Evolutionary conservation across 192 early-diverging fungal genomes (phyloP).

Genomic region (Radiomyces spectabilis): DNA sequence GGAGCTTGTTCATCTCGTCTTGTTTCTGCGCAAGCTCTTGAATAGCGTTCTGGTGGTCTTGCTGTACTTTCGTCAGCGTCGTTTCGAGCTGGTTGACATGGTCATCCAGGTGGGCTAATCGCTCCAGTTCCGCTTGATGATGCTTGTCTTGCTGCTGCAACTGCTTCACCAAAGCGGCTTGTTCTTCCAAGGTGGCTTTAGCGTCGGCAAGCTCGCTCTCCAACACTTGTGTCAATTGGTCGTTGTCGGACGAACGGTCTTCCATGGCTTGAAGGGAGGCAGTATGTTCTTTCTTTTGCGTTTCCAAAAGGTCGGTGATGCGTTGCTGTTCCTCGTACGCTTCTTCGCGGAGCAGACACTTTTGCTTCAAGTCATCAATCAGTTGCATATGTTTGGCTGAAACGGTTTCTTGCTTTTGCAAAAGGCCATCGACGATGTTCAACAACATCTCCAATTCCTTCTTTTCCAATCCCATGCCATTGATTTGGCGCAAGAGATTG

Average conservation of each 20-base stretch:
- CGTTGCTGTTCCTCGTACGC: constrained; percentile 19
- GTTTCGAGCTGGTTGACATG: background rate
- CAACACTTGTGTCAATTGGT: background rate
- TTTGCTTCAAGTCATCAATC: constrained; percentile 18
- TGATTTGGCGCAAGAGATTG: constrained; percentile 11
- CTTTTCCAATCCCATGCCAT: constrained; percentile 15
- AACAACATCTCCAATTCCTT: constrained; percentile 22
- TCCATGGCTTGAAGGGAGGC: background rate
- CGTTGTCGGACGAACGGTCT: constrained; percentile 9
- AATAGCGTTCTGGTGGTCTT: background rate
- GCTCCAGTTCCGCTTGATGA: constrained; percentile 2
- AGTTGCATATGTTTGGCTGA: constrained; percentile 9
- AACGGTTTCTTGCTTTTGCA: constrained; percentile 17
- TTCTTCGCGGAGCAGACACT: constrained; percentile 16
- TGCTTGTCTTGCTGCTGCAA: constrained; percentile 2
- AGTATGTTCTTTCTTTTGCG: constrained; percentile 9
- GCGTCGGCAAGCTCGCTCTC: constrained; percentile 1
- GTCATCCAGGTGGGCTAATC: background rate
- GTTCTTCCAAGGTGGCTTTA: background rate
- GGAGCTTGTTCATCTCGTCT: background rate
- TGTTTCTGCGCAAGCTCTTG: background rate
- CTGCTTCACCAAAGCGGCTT: background rate
- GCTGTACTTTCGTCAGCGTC: background rate
- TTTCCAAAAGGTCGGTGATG: constrained; percentile 4
- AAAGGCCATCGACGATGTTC: constrained; percentile 10